Percentiles rank a stretch among this genome's conserved stretches.
Evolutionary conservation across 306 rosid species (phyloP).

Genomic region (Senna tora): DNA sequence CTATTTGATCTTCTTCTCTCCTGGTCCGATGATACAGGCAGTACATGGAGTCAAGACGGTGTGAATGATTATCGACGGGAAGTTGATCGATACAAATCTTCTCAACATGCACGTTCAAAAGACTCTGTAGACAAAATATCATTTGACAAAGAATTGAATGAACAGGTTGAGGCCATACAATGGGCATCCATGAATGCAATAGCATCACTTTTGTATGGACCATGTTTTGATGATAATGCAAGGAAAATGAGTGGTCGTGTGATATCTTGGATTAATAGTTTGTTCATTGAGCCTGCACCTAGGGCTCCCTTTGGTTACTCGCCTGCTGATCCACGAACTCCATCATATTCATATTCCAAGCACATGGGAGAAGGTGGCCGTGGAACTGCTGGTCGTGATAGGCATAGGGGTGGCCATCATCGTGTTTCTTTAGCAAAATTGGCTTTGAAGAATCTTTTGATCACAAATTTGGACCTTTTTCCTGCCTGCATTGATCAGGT

Average conservation of each 20-base stretch:
- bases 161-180: conserved; percentile 97
- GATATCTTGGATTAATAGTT: conserved; percentile 92
- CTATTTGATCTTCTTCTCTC: conserved; percentile 94
- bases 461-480: conserved; percentile 94
- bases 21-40: conserved; percentile 89
- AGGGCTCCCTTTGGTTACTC: conserved; percentile 99
- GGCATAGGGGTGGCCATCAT: conserved; percentile 83
- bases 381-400: conserved; percentile 86
- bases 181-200: conserved; percentile 99
- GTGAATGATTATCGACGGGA: conserved; percentile 95
- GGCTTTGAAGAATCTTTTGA: conserved; percentile 91
- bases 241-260: conserved; percentile 99
- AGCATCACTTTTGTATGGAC: conserved; percentile 96
- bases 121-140: conserved; percentile 96
- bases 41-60: conserved; percentile 83
- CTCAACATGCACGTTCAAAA: conserved; percentile 95
- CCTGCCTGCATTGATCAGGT: conserved; percentile 99
- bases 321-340: conserved; percentile 98
- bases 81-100: conserved; percentile 95
- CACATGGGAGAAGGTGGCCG: conserved; percentile 82
- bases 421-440: conserved; percentile 90
- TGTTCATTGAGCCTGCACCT: conserved; percentile 89
- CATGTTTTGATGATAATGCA: conserved; percentile 98
- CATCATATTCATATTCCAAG: conserved; percentile 93
- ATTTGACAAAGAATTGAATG: conserved; percentile 94